Conservation (phyloP, 768 basidiomycete species). For the Hortiboletus campestris region DNA sequence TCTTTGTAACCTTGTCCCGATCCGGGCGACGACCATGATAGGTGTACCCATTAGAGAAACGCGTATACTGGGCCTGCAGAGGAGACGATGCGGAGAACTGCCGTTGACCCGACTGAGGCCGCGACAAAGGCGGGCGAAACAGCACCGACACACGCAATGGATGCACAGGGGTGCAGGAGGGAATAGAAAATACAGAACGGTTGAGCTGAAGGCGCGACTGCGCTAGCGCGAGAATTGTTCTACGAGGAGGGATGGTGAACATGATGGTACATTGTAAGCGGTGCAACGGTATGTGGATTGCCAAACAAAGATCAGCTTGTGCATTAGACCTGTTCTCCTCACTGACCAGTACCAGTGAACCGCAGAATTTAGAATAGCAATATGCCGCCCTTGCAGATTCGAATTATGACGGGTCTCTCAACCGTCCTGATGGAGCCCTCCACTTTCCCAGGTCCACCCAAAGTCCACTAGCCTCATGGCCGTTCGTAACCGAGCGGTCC, state of each 20-base stretch:
- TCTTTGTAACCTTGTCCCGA: constrained; percentile 5
- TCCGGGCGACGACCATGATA: constrained; percentile 8
- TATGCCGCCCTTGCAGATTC: neutral
- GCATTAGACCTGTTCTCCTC: neutral
- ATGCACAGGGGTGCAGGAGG: neutral
- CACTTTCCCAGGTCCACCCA: constrained; percentile 11
- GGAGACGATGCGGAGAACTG: constrained; percentile 23
- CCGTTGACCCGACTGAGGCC: constrained; percentile 4
- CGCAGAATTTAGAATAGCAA: neutral
- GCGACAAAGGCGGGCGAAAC: neutral
- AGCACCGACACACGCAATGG: neutral
- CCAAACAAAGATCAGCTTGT: constrained; percentile 11
- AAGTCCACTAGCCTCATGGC: constrained; percentile 11
- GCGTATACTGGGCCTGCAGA: constrained; percentile 24
- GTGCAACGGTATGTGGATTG: neutral
- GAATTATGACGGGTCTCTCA: neutral
- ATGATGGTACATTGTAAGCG: constrained; percentile 4
- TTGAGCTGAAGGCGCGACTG: neutral
- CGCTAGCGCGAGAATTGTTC: neutral
- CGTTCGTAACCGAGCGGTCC: constrained; percentile 20
- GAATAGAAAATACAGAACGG: neutral
- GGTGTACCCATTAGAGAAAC: constrained; percentile 20
- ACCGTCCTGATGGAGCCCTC: neutral
- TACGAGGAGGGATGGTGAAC: constrained; percentile 3
- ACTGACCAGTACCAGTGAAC: neutral